phyloP scores from a whole-genome alignment of 257 asterid species.

The Sherardia arvensis region DNA sequence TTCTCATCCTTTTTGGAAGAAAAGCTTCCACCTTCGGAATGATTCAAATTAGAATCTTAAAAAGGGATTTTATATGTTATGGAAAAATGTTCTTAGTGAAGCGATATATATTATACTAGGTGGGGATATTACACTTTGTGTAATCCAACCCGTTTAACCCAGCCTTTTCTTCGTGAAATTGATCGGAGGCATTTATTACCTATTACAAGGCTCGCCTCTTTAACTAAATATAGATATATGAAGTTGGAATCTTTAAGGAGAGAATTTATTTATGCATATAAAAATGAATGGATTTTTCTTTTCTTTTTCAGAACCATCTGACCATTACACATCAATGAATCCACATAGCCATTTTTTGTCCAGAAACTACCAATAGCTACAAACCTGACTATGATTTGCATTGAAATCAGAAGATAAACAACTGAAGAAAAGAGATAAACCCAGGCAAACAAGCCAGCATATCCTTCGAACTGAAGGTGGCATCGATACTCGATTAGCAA shows the following conservation, averaged over 20 bases:
- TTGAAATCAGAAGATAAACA: not conserved
- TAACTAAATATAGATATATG: too few species aligned
- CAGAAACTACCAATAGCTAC: slow-evolving; percentile 7
- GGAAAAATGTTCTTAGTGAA: too few species aligned
- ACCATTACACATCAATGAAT: not conserved
- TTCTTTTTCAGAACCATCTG: slow-evolving; percentile 5
- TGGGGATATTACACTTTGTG: too few species aligned
- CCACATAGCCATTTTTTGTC: slow-evolving; percentile 10
- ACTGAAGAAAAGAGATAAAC: not conserved
- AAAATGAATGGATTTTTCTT: too few species aligned
- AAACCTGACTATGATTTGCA: slow-evolving; percentile 11
- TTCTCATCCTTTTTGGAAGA: not conserved
- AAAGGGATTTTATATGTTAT: too few species aligned
- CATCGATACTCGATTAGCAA: not conserved
- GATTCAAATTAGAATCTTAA: not conserved
- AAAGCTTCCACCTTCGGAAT: not conserved
- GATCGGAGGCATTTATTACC: too few species aligned
- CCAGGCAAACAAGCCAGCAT: not conserved
- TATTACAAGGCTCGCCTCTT: too few species aligned
- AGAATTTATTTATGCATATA: too few species aligned
- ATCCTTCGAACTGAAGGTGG: not conserved
- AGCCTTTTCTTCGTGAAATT: too few species aligned
- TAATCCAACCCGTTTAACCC: too few species aligned
- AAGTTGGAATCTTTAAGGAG: too few species aligned
- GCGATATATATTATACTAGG: too few species aligned